Evolutionary conservation across 306 rosid genomes (phyloP).

Genomic region (peach (Prunus persica)): Prunus_persica_NCBIv2 NC_034011.1:13417001-13417500

Average conservation of each 20-base stretch:
- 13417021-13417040: not conserved
- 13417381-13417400: conserved; percentile 30
- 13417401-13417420: conserved; percentile 30
- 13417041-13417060: not conserved
- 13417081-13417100: not conserved
- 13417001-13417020: not conserved
- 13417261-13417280: conserved; percentile 37
- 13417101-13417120: not conserved
- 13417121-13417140: not conserved
- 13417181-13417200: not conserved
- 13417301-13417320: not conserved
- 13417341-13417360: not conserved
- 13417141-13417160: not conserved
- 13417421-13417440: conserved; percentile 25
- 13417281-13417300: conserved; percentile 15
- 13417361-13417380: conserved; percentile 3
- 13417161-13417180: not conserved
- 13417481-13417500: conserved; percentile 87
- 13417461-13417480: conserved; percentile 94
- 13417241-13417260: conserved; percentile 33
- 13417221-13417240: not conserved
- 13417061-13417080: not conserved
- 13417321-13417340: not conserved
- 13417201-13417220: not conserved
- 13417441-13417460: conserved; percentile 71